Evolutionary conservation across 768 basidiomycete species (phyloP).

Genomic region (Collybia sp.): DNA sequence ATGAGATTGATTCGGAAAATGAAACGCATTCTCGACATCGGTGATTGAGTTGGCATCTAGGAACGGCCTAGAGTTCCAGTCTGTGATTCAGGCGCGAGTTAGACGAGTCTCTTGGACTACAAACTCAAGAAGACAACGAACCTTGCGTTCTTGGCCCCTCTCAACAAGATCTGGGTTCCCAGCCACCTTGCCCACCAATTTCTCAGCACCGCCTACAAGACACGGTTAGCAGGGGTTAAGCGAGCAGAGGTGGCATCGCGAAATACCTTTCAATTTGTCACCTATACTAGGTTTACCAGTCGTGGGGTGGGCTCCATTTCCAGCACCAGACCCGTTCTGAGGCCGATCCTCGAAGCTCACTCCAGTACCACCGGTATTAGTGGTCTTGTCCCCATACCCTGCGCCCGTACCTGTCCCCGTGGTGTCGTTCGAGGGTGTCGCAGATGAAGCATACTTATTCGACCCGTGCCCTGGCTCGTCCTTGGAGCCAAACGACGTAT

Average conservation of each 20-base stretch:
- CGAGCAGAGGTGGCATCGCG: not conserved
- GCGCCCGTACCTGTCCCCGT: conserved; percentile 4
- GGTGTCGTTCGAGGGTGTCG: conserved; percentile 7
- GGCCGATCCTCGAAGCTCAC: not conserved
- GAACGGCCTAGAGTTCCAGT: too few species aligned
- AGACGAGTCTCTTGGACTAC: too few species aligned
- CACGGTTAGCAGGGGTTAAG: not conserved
- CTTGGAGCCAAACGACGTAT: not conserved
- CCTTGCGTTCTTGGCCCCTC: conserved; percentile 16
- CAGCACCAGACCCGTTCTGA: not conserved
- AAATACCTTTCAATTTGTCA: conserved; percentile 17
- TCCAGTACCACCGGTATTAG: not conserved
- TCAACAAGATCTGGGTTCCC: conserved; percentile 14
- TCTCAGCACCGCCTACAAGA: conserved; percentile 16
- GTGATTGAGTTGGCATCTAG: too few species aligned
- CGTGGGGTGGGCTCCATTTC: not conserved
- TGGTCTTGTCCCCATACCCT: not conserved
- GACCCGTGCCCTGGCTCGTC: not conserved
- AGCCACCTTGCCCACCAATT: conserved; percentile 15
- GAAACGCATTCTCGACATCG: too few species aligned
- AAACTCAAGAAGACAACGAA: not conserved
- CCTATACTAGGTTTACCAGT: conserved; percentile 5
- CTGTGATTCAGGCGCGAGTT: too few species aligned
- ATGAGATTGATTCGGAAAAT: too few species aligned
- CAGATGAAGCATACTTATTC: conserved; percentile 2